These are phyloP conservation scores for Hebeloma cylindrosporum DNA, from an alignment of 768 basidiomycete species.

Conservation along the genomic window DNA sequence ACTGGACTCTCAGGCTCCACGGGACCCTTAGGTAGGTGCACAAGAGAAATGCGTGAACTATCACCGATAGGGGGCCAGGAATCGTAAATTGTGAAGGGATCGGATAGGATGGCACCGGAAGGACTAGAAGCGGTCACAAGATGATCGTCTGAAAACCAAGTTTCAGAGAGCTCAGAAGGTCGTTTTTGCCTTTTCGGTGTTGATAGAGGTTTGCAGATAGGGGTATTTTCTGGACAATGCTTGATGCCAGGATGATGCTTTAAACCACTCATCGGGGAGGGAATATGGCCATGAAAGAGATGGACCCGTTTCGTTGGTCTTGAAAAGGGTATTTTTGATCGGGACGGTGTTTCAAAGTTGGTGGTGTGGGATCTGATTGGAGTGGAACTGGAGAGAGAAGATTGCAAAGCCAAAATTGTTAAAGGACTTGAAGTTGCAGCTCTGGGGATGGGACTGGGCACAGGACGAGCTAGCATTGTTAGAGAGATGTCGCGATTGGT, in stretches of 20 bases:
- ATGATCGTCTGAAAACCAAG: constrained; percentile 40
- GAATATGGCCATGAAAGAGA: constrained; percentile 13
- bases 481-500: constrained; percentile 63
- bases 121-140: constrained; percentile 28
- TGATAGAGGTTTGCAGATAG: constrained; percentile 32
- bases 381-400: constrained; percentile 32
- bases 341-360: constrained; percentile 21
- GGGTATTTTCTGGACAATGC: constrained; percentile 40
- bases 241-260: constrained; percentile 30
- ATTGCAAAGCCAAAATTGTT: constrained; percentile 25
- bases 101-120: constrained; percentile 25
- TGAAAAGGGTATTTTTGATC: constrained; percentile 13
- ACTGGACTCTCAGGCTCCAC: constrained; percentile 56
- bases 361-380: constrained; percentile 12
- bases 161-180: constrained; percentile 38
- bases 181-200: constrained; percentile 26
- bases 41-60: constrained; percentile 22
- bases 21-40: constrained; percentile 31
- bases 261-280: constrained; percentile 39
- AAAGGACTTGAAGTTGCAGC: constrained; percentile 28
- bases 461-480: constrained; percentile 57
- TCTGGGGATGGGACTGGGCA: constrained; percentile 47
- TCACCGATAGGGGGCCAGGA: constrained; percentile 35
- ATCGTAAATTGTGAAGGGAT: constrained; percentile 51
- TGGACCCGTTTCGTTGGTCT: constrained; percentile 16